Evolutionary conservation across 306 rosid genomes (phyloP).

Genomic region (Cucurbita argyrosperma): DNA sequence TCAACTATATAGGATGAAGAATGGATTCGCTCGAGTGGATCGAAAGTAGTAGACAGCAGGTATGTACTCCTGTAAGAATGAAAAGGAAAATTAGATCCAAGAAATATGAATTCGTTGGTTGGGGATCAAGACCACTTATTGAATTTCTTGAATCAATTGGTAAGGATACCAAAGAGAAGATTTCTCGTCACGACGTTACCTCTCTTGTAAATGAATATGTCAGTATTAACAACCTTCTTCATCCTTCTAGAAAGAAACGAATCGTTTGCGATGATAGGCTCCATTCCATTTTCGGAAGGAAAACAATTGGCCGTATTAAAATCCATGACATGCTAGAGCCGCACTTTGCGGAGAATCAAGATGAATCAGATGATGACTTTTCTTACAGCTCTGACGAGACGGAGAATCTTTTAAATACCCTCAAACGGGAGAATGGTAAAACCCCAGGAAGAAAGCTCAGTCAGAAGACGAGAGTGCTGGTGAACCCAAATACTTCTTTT

Average conservation of each 20-base stretch:
- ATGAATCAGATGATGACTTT: constrained; percentile 20
- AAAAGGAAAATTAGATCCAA: constrained; percentile 13
- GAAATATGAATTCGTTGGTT: constrained; percentile 46
- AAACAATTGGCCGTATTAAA: constrained; percentile 40
- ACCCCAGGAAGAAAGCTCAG: constrained; percentile 15
- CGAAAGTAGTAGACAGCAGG: not conserved
- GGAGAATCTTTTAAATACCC: constrained; percentile 3
- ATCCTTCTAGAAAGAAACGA: constrained; percentile 48
- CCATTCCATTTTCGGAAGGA: constrained; percentile 46
- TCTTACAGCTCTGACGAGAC: constrained; percentile 24
- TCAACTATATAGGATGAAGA: not conserved
- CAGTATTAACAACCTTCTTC: constrained; percentile 22
- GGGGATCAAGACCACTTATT: constrained; percentile 59
- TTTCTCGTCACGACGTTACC: constrained; percentile 43
- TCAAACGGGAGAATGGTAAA: constrained; percentile 10
- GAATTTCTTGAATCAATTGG: constrained; percentile 52
- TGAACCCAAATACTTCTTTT: constrained; percentile 41
- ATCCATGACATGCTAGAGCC: constrained; percentile 45
- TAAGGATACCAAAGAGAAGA: constrained; percentile 23
- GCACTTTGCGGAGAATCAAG: constrained; percentile 44
- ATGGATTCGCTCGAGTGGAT: constrained; percentile 4
- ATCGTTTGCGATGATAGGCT: constrained; percentile 47
- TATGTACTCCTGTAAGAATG: not conserved
- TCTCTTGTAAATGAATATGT: constrained; percentile 43
- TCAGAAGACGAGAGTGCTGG: constrained; percentile 12